Base-by-base conservation (phyloP, 2,329 filamentous ascomycete genomes). In the Drechslerella coelobrocha region DNA sequence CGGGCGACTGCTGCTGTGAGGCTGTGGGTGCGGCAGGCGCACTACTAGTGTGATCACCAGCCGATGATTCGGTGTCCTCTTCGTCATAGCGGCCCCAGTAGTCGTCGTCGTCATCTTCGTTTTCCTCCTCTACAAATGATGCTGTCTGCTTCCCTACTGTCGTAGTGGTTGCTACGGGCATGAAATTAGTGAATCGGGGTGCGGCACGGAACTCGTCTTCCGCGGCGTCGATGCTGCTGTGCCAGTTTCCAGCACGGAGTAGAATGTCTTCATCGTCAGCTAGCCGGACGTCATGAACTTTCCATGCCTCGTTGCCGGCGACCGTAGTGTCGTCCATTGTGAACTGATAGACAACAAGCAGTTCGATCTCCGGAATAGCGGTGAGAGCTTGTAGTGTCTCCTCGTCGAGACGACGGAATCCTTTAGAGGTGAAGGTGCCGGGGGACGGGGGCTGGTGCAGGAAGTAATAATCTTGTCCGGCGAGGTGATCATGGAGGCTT, bases 31-130 rank as follows among this genome's bases (percentile, higher is more conserved):
- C 60, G 19, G 54, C 21, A 10, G 73, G 29, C 59, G 54, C 19
- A 39, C 78, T 77, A 7, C 77, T 77, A 29, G 74, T 76, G 12
- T 74, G 73, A 56, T 71, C 75, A 10, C 77, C 72, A 14, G 75
- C 74, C 8, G 52, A 56, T 1, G 88, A 88, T 10, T 84, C 87
- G 7, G 65, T 69, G 37, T 69, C 65, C 19, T 61, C 65, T 4
- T 62, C 84, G 77, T 91, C 89, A 78, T 93, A 92, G 71, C 86
- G 84, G 29, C 86, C 88, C 90, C 90, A 93, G 78, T 93, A 93
- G 74, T 87, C 88, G 73, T 90, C 89, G 72, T 91, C 88, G 29
- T 89, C 88, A 0, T 68, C 63, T 1, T 61, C 51, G 7, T 86
- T 86, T 0, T 87, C 85, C 0, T 83, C 80, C 0, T 78, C 77